phyloP scores from a whole-genome alignment of 352 stramenopile genomes.

The Paralagenidium karlingii region DNA sequence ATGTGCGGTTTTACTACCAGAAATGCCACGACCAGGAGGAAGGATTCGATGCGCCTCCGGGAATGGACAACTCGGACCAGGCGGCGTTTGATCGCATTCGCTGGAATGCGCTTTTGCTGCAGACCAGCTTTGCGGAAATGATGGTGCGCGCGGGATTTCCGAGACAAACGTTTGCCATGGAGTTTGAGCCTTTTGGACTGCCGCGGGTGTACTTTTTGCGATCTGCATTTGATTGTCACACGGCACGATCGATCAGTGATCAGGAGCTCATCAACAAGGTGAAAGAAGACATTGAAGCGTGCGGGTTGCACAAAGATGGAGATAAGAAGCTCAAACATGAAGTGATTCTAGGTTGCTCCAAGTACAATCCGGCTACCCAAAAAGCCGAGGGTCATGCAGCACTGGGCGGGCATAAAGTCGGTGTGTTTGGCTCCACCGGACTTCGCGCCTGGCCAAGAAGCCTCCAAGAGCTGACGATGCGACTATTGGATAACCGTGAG shows the following conservation, averaged over 20 bases:
- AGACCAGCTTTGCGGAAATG: too few relatives aligned
- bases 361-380: constrained; percentile 31
- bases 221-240: too few relatives aligned
- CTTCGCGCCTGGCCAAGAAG: constrained; percentile 46
- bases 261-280: too few relatives aligned
- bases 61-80: constrained; percentile 37
- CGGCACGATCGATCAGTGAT: too few relatives aligned
- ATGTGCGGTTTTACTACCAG: constrained; percentile 63
- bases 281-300: too few relatives aligned
- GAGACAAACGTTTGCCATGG: constrained; percentile 34
- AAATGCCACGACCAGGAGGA: too few relatives aligned
- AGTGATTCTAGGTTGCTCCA: constrained; percentile 57
- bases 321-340: constrained; percentile 40
- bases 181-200: constrained; percentile 29
- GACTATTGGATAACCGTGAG: constrained; percentile 39
- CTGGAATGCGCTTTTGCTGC: too few relatives aligned
- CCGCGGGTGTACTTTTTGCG: too few relatives aligned
- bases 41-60: constrained; percentile 37
- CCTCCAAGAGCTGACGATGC: constrained; percentile 26
- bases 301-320: constrained; percentile 14
- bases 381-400: constrained; percentile 43
- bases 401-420: constrained; percentile 35
- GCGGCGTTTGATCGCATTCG: too few relatives aligned
- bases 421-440: constrained; percentile 53
- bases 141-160: too few relatives aligned